Percentiles rank a stretch among this genome's conserved stretches.
Conservation (phyloP, 441 rosid species). For the Viola pubescens region DNA sequence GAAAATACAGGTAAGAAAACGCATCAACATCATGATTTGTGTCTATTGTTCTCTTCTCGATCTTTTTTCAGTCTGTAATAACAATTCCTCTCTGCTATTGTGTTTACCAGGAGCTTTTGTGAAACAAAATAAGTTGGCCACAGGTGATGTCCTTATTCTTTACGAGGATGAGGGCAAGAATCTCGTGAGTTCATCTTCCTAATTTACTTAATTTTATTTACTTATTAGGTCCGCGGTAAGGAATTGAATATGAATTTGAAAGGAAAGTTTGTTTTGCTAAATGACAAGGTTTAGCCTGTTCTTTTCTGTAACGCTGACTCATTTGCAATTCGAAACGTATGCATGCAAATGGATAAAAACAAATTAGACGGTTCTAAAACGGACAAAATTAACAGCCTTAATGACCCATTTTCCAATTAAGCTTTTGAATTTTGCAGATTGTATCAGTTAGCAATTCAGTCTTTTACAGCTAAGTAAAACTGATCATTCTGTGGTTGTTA, state of each 20-base stretch:
- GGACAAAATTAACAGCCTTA: conserved; percentile 10
- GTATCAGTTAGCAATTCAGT: no score
- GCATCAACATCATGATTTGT: not conserved
- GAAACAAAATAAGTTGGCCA: conserved; percentile 37
- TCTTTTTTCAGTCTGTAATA: not conserved
- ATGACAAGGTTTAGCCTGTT: conserved; percentile 26
- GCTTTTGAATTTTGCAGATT: no score
- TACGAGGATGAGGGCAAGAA: conserved; percentile 72
- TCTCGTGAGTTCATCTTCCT: conserved; percentile 51
- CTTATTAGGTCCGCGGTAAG: not conserved
- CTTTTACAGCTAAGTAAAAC: no score
- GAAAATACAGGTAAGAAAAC: conserved; percentile 53
- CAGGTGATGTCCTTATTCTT: conserved; percentile 53
- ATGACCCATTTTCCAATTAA: no score
- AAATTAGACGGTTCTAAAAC: conserved; percentile 12
- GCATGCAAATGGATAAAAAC: conserved; percentile 10
- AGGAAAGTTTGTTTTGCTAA: conserved; percentile 36
- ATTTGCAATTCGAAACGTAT: conserved; percentile 17
- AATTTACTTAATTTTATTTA: conserved; percentile 1
- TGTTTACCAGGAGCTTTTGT: conserved; percentile 51
- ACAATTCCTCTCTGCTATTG: conserved; percentile 4
- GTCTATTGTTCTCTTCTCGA: not conserved
- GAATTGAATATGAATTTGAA: conserved; percentile 11
- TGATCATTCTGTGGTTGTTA: not conserved
- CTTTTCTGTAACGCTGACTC: conserved; percentile 15